Conservation (phyloP, 176 grass and related monocot genomes). For the Oryza glaberrima region DNA sequence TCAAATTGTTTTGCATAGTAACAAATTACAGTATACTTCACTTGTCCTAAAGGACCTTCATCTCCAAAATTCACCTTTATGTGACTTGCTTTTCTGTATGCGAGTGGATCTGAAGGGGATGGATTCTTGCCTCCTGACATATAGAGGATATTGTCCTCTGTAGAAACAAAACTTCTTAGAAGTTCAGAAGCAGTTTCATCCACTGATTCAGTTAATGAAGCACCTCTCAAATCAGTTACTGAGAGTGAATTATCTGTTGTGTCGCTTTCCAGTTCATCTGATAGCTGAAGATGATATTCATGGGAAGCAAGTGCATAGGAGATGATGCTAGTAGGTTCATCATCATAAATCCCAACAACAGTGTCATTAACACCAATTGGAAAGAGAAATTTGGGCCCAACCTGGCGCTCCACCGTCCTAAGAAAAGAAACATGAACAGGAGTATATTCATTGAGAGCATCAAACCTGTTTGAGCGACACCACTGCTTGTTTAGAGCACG, state of each 20-base stretch:
- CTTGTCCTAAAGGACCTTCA: constrained; percentile 72
- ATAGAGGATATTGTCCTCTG: constrained; percentile 55
- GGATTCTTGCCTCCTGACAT: constrained; percentile 53
- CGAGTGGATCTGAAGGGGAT: constrained; percentile 52
- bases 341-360: constrained; percentile 81
- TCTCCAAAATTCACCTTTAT: constrained; percentile 87
- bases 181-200: constrained; percentile 68
- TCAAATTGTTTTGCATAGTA: constrained; percentile 90
- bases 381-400: constrained; percentile 82
- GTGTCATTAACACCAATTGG: constrained; percentile 85
- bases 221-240: constrained; percentile 49
- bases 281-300: constrained; percentile 83
- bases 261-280: constrained; percentile 66
- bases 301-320: constrained; percentile 75
- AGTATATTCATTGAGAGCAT: constrained; percentile 58
- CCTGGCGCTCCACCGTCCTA: constrained; percentile 55
- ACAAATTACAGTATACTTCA: constrained; percentile 87
- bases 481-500: constrained; percentile 71
- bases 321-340: constrained; percentile 95
- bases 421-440: constrained; percentile 61
- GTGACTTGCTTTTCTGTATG: constrained; percentile 68
- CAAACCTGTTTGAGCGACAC: constrained; percentile 61
- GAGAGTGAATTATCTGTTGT: constrained; percentile 36
- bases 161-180: constrained; percentile 64
- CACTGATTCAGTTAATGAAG: constrained; percentile 59